These are phyloP conservation scores for Prunus yedoensis DNA, from an alignment of 331 rosid species.

Conservation along the genomic window DNA sequence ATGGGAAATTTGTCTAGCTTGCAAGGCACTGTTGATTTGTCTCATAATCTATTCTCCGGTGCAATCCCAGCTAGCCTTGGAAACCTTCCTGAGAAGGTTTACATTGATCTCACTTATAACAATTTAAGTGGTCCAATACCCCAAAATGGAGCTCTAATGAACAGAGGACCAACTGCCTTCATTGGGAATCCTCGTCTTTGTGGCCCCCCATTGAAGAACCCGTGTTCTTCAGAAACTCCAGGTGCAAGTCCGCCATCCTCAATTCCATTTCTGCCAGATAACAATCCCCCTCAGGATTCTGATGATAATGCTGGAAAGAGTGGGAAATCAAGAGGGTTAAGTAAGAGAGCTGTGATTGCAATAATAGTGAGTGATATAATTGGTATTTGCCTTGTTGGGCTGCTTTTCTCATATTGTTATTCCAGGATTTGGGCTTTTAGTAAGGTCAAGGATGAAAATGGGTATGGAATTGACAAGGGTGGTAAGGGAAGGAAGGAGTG, in stretches of 20 bases:
- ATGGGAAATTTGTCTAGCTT: conserved; percentile 80
- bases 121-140: conserved; percentile 89
- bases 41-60: conserved; percentile 83
- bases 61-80: conserved; percentile 84
- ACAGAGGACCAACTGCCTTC: conserved; percentile 99
- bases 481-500: conserved; percentile 61
- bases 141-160: conserved; percentile 91
- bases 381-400: conserved; percentile 85
- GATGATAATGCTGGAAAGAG: conserved; percentile 33
- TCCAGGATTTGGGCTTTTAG: conserved; percentile 62
- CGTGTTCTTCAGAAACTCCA: conserved; percentile 60
- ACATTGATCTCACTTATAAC: conserved; percentile 86
- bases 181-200: conserved; percentile 90
- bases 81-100: conserved; percentile 92
- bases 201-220: conserved; percentile 92
- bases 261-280: conserved; percentile 65
- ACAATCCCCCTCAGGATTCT: conserved; percentile 40
- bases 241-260: conserved; percentile 66
- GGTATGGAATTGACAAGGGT: conserved; percentile 42
- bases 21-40: conserved; percentile 90
- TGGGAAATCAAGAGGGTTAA: conserved; percentile 59
- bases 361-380: conserved; percentile 77
- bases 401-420: conserved; percentile 87
- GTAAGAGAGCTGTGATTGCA: conserved; percentile 66
- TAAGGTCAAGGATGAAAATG: conserved; percentile 47